These are phyloP conservation scores for Knoxdaviesia capensis DNA, from an alignment of 2,329 filamentous ascomycete species.

Conservation along the genomic window DNA sequence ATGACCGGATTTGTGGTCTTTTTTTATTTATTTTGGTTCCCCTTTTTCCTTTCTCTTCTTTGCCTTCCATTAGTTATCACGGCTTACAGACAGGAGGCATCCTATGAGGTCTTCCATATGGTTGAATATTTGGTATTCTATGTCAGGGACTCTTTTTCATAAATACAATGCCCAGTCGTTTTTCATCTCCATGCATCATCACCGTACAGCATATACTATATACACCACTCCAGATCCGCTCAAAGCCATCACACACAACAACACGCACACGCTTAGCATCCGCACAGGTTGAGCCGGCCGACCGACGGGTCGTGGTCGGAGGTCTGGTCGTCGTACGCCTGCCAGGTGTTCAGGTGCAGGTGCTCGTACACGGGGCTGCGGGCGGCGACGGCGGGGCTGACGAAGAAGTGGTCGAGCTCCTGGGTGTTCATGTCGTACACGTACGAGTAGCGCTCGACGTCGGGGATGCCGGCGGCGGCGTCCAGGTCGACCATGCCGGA, in stretches of 20 bases:
- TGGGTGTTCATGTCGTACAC: slow-evolving; percentile 49
- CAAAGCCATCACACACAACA: neutral
- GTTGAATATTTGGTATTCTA: too few relatives aligned
- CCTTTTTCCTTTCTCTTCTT: neutral
- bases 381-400: slow-evolving; percentile 30
- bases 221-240: neutral
- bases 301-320: slow-evolving; percentile 54
- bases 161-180: neutral
- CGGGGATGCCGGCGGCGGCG: slow-evolving; percentile 28
- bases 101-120: too few relatives aligned
- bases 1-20: too few relatives aligned
- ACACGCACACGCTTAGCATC: slow-evolving; percentile 7
- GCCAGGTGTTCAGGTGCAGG: slow-evolving; percentile 53
- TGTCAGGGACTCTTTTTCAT: neutral
- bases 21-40: neutral
- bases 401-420: slow-evolving; percentile 50
- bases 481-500: slow-evolving; percentile 43
- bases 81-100: too few relatives aligned
- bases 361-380: slow-evolving; percentile 38
- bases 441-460: slow-evolving; percentile 48
- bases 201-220: too few relatives aligned
- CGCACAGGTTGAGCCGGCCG: slow-evolving; percentile 40
- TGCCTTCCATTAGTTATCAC: neutral
- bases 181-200: neutral
- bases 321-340: slow-evolving; percentile 29